Conservation (phyloP, 345 rosid genomes). For the Abelmoschus esculentus region DNA sequence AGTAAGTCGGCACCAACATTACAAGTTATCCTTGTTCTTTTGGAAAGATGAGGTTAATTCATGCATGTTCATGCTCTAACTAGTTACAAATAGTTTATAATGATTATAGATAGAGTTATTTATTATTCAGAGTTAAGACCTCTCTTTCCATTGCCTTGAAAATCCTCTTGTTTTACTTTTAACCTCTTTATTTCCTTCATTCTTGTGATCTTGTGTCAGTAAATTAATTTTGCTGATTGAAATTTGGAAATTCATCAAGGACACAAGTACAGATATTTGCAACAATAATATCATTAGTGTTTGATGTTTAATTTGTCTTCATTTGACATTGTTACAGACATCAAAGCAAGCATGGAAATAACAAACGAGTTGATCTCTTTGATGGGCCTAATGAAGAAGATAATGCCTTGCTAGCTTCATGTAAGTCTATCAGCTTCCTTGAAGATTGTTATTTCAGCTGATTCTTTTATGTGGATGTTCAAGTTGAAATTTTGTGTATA, state of each 20-base stretch:
- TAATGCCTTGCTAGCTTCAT: constrained; percentile 75
- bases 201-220: neutral
- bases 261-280: neutral
- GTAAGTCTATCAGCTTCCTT: constrained; percentile 37
- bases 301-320: constrained; percentile 6
- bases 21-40: neutral
- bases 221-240: neutral
- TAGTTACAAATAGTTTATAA: neutral
- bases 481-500: neutral
- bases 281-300: neutral
- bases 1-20: constrained; percentile 31
- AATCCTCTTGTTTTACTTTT: neutral
- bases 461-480: neutral
- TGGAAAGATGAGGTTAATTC: neutral
- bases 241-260: neutral
- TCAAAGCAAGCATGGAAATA: constrained; percentile 67
- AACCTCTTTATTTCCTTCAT: neutral
- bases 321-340: constrained; percentile 38
- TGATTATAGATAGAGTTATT: neutral
- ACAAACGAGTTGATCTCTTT: constrained; percentile 83
- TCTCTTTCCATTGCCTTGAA: neutral
- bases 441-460: neutral
- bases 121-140: neutral
- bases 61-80: neutral
- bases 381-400: constrained; percentile 85